Percentiles rank a stretch among this genome's conserved stretches.
Evolutionary conservation across 768 basidiomycete species (phyloP).

Genomic region (Lactifluus rugatus): DNA sequence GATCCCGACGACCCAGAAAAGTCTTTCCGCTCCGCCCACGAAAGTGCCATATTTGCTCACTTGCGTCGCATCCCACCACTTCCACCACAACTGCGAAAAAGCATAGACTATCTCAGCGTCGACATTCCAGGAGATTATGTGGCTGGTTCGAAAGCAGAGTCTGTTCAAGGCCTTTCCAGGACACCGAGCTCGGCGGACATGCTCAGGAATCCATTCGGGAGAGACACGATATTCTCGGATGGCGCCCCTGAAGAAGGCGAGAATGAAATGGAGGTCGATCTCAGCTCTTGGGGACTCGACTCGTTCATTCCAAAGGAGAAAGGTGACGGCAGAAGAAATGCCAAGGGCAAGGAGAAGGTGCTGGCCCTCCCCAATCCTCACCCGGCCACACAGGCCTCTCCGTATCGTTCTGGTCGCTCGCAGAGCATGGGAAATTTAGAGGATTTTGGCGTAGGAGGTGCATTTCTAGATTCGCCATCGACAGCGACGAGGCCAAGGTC

Average conservation of each 20-base stretch:
- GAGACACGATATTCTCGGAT: constrained; percentile 49
- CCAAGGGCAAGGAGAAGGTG: constrained; percentile 30
- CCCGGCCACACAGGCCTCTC: constrained; percentile 22
- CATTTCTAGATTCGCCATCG: constrained; percentile 34
- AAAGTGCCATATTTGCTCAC: constrained; percentile 81
- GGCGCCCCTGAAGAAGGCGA: constrained; percentile 41
- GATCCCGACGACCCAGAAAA: constrained; percentile 59
- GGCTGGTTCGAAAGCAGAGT: constrained; percentile 27
- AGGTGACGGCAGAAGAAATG: constrained; percentile 29
- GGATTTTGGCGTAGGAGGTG: constrained; percentile 39
- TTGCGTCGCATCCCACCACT: constrained; percentile 48
- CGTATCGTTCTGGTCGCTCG: constrained; percentile 34
- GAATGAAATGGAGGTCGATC: constrained; percentile 61
- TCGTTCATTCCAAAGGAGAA: constrained; percentile 67
- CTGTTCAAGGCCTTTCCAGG: constrained; percentile 37
- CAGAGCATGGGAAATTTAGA: constrained; percentile 60
- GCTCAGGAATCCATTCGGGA: constrained; percentile 65
- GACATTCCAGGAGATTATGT: constrained; percentile 53
- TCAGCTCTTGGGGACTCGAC: constrained; percentile 79
- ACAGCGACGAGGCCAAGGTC: constrained; percentile 43
- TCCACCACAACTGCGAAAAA: constrained; percentile 40
- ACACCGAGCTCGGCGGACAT: constrained; percentile 52
- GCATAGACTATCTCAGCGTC: constrained; percentile 57
- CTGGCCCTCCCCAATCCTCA: constrained; percentile 38
- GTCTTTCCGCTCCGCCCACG: constrained; percentile 57